Percentiles rank a stretch among this genome's conserved stretches.
Evolutionary conservation across 305 asterid species (phyloP).

Genomic region (Rubia balearica): DNA sequence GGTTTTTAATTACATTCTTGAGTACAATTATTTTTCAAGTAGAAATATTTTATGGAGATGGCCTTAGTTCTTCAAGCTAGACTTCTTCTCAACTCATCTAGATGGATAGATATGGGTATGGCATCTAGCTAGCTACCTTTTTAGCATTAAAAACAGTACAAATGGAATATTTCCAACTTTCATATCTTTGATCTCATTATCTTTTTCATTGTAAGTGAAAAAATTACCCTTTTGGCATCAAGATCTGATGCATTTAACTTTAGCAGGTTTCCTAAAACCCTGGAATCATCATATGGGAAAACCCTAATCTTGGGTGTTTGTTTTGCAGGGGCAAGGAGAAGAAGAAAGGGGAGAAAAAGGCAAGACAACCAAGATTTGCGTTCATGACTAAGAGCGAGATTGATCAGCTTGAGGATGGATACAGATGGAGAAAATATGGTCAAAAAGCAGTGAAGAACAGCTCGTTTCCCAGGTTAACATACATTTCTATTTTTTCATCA

Average conservation of each 20-base stretch:
- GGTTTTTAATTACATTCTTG: not conserved
- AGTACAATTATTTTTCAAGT: not conserved
- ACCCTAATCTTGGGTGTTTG: slow-evolving; percentile 6
- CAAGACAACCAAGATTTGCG: slow-evolving; percentile 48
- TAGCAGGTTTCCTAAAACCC: not conserved
- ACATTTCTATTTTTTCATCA: not conserved
- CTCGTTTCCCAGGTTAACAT: slow-evolving; percentile 53
- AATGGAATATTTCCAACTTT: not conserved
- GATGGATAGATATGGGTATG: slow-evolving; percentile 6
- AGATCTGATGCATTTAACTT: not conserved
- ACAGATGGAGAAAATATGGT: slow-evolving; percentile 86
- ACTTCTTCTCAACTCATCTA: slow-evolving; percentile 6
- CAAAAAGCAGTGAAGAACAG: slow-evolving; percentile 76
- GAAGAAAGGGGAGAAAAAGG: slow-evolving; percentile 52
- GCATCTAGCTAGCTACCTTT: slow-evolving; percentile 12
- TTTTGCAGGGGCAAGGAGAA: slow-evolving; percentile 31
- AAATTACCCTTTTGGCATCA: not conserved
- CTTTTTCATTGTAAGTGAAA: not conserved
- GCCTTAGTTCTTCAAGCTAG: slow-evolving; percentile 13
- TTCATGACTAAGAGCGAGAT: slow-evolving; percentile 73
- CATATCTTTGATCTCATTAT: not conserved
- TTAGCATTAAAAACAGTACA: slow-evolving; percentile 10
- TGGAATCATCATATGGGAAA: not conserved
- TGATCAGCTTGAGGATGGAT: slow-evolving; percentile 81
- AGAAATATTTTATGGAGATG: not conserved